phyloP scores from a whole-genome alignment of 345 rosid genomes.

The Brassica nigra region DNA sequence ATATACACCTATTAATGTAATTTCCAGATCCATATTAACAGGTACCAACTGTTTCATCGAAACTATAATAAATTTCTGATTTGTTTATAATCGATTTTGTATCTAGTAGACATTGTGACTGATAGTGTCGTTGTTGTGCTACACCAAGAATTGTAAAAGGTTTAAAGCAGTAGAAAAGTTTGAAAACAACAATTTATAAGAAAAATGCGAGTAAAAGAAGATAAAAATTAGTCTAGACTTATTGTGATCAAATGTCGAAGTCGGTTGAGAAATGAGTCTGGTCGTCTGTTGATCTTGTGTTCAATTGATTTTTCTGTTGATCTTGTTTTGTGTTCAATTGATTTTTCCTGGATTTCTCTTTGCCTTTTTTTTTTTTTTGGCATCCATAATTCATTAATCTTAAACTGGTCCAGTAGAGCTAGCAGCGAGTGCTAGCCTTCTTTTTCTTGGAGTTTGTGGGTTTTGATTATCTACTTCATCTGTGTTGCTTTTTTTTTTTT shows the following conservation, averaged over 20 bases:
- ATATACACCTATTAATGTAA: constrained; percentile 13
- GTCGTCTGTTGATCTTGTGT: background rate
- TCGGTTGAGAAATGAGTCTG: background rate
- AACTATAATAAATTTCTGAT: constrained; percentile 21
- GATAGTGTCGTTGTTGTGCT: background rate
- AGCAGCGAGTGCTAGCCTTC: too few relatives aligned
- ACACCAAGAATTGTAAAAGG: background rate
- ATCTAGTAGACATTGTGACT: background rate
- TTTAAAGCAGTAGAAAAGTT: background rate
- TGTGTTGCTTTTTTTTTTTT: too few relatives aligned
- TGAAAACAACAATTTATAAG: background rate
- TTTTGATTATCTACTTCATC: too few relatives aligned
- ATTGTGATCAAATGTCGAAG: background rate
- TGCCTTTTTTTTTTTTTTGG: too few relatives aligned
- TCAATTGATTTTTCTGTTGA: background rate
- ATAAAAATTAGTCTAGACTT: background rate
- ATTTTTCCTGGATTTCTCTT: too few relatives aligned
- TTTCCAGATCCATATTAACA: constrained; percentile 34
- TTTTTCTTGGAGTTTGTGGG: too few relatives aligned
- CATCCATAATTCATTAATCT: too few relatives aligned
- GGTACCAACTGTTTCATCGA: constrained; percentile 40
- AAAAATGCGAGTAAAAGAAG: background rate
- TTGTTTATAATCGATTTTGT: constrained; percentile 14
- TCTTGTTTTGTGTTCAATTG: background rate
- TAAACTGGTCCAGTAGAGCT: too few relatives aligned